Conservation (phyloP, 345 rosid genomes). For the Populus nigra region DNA sequence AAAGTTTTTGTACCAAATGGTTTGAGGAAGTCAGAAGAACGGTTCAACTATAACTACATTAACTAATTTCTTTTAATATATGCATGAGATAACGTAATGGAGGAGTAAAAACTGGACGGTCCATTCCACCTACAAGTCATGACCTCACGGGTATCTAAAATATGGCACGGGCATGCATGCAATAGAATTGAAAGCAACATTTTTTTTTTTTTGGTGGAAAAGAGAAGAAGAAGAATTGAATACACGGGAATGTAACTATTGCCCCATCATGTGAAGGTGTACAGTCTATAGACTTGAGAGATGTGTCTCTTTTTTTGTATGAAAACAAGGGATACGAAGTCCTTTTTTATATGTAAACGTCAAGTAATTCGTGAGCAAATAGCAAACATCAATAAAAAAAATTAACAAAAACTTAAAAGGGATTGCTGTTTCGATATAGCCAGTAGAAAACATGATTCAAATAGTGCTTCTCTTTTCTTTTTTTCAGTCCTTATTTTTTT, state of each 20-base stretch:
- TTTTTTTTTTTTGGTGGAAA: too few relatives aligned
- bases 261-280: background rate
- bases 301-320: too few relatives aligned
- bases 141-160: background rate
- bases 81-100: background rate
- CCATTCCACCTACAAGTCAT: background rate
- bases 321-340: background rate
- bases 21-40: conserved; percentile 33
- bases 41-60: conserved; percentile 50
- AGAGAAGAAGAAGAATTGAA: background rate
- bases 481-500: too few relatives aligned
- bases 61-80: conserved; percentile 4
- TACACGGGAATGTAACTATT: too few relatives aligned
- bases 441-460: too few relatives aligned
- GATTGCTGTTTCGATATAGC: too few relatives aligned
- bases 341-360: too few relatives aligned
- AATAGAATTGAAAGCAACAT: background rate
- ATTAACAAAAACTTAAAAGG: too few relatives aligned
- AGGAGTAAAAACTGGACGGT: conserved; percentile 23
- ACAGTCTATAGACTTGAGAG: background rate
- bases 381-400: background rate
- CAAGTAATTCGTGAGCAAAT: background rate
- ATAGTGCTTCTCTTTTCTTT: too few relatives aligned
- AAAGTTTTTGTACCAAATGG: conserved; percentile 11
- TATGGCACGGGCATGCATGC: background rate